A percentile compares a stretch with the other conserved stretches of the same genome.
Conservation (phyloP, 2,329 filamentous ascomycete genomes). For the Cytospora piceae region DNA sequence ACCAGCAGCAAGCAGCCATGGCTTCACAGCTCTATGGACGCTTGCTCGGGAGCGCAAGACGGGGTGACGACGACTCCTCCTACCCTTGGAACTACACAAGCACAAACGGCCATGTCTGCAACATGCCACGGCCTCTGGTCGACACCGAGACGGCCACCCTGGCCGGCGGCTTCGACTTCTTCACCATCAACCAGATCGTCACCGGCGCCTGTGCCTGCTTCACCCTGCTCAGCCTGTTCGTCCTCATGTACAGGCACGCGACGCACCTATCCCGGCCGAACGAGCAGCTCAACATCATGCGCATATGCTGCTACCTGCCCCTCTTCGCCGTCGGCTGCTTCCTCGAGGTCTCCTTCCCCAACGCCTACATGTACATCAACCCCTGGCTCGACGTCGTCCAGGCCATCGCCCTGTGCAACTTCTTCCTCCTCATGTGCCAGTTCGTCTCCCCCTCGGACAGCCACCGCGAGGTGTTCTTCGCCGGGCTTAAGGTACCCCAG, state of each 20-base stretch:
- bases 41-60: slow-evolving; percentile 12
- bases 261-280: slow-evolving; percentile 45
- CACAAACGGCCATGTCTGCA: slow-evolving; percentile 25
- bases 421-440: slow-evolving; percentile 50
- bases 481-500: slow-evolving; percentile 39
- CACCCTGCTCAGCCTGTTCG: slow-evolving; percentile 23
- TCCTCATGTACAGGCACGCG: slow-evolving; percentile 26
- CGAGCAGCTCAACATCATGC: slow-evolving; percentile 49
- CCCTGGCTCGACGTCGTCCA: slow-evolving; percentile 46
- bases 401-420: slow-evolving; percentile 45
- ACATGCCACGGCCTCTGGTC: slow-evolving; percentile 26
- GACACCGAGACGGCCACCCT: slow-evolving; percentile 24
- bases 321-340: slow-evolving; percentile 46
- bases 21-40: slow-evolving; percentile 17
- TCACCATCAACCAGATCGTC: slow-evolving; percentile 28
- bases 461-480: slow-evolving; percentile 43
- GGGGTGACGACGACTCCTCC: neutral
- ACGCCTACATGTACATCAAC: slow-evolving; percentile 44
- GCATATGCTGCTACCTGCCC: slow-evolving; percentile 47
- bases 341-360: slow-evolving; percentile 43
- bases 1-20: slow-evolving; percentile 2
- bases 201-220: slow-evolving; percentile 29
- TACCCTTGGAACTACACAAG: slow-evolving; percentile 28
- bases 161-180: slow-evolving; percentile 29
- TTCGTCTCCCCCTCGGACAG: slow-evolving; percentile 43